Evolutionary conservation across 495 filamentous ascomycete species (phyloP).

Genomic region (Pyrenula aspistea): DNA sequence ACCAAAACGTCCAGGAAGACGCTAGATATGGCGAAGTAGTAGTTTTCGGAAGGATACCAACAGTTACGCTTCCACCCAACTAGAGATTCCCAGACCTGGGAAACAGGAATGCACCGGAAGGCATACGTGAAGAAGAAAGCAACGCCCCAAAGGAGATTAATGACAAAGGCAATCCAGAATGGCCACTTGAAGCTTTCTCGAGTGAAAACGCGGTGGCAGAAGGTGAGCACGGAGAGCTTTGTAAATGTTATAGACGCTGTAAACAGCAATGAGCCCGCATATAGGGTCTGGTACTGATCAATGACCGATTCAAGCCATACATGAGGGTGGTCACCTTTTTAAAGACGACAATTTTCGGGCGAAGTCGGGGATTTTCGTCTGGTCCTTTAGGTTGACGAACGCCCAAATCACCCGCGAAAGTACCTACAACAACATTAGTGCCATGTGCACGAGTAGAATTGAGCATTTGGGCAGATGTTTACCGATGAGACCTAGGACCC

Average conservation of each 20-base stretch:
- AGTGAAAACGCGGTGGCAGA: background rate
- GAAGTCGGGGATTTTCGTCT: background rate
- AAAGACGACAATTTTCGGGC: background rate
- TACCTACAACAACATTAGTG: background rate
- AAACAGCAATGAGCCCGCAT: background rate
- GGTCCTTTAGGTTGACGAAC: background rate
- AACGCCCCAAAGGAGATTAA: background rate
- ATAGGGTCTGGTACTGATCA: background rate
- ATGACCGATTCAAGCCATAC: background rate
- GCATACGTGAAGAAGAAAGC: background rate
- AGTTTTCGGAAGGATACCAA: no score
- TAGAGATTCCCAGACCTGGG: no score
- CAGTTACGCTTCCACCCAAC: no score
- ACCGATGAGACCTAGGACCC: background rate
- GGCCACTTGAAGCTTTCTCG: background rate
- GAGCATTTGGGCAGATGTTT: background rate
- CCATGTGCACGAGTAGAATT: background rate
- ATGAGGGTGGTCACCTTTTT: background rate
- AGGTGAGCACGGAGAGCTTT: background rate
- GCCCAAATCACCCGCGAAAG: background rate
- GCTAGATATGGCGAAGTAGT: no score
- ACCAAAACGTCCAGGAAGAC: constrained; percentile 23
- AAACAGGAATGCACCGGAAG: background rate
- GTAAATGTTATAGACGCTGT: background rate
- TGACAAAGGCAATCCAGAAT: background rate